Conservation (phyloP, 352 stramenopile species). For the Phytophthora fragariaefolia region DNA sequence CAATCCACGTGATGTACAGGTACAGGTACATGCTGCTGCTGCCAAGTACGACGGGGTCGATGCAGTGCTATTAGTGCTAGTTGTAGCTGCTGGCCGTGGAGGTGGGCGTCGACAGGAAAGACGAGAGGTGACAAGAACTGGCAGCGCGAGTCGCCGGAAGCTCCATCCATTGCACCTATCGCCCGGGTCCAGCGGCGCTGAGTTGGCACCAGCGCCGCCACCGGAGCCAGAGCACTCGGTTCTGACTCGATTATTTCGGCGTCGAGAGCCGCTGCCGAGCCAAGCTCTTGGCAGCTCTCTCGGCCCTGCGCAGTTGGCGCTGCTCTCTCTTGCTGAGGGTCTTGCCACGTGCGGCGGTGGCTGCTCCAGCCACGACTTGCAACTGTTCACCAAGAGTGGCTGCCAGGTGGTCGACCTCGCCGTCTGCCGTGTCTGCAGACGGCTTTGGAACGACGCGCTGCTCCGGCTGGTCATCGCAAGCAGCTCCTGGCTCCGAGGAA, state of each 20-base stretch:
- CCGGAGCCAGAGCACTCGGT: conserved; percentile 21
- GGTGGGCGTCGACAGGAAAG: too few relatives aligned
- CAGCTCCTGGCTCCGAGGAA: conserved; percentile 5
- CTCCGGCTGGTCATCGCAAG: conserved; percentile 3
- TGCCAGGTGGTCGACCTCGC: conserved; percentile 20
- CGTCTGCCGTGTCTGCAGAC: conserved; percentile 15
- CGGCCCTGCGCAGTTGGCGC: conserved; percentile 42
- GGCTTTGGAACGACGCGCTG: conserved; percentile 17
- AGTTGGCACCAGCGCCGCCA: conserved; percentile 5
- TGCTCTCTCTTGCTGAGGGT: conserved; percentile 57
- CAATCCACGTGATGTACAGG: background rate
- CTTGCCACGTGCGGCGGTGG: conserved; percentile 14
- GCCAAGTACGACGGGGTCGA: too few relatives aligned
- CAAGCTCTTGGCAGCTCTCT: conserved; percentile 33
- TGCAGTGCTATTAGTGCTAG: too few relatives aligned
- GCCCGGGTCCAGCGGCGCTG: conserved; percentile 4
- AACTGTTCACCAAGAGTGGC: conserved; percentile 30
- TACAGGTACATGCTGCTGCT: too few relatives aligned
- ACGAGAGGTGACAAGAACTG: background rate
- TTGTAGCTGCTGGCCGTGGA: too few relatives aligned
- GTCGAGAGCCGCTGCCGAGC: conserved; percentile 11
- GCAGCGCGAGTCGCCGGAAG: conserved; percentile 3
- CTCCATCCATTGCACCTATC: conserved; percentile 12
- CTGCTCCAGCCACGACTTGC: conserved; percentile 24
- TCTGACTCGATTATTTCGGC: conserved; percentile 30